Conservation (phyloP, 768 basidiomycete species). For the Mycena polygramma region DNA sequence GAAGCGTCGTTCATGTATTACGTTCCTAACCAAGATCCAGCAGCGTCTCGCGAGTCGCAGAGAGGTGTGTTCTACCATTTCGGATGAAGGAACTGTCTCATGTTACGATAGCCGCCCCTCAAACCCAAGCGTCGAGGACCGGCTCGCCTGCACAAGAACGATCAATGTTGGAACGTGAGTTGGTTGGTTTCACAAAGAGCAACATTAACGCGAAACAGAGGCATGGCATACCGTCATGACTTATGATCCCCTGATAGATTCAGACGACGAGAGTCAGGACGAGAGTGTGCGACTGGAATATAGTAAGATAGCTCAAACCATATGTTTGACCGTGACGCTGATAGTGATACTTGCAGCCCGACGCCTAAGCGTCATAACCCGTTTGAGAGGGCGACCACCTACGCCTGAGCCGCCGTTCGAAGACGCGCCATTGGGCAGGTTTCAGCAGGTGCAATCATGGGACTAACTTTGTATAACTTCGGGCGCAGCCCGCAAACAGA, state of each 20-base stretch:
- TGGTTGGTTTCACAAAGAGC: conserved; percentile 19
- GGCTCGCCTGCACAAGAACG: conserved; percentile 46
- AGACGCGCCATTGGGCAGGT: conserved; percentile 33
- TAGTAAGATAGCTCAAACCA: conserved; percentile 50
- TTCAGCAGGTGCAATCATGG: conserved; percentile 34
- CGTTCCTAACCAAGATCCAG: conserved; percentile 56
- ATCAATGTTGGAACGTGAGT: conserved; percentile 63
- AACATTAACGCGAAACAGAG: conserved; percentile 56
- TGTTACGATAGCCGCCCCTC: conserved; percentile 22
- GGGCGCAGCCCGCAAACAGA: conserved; percentile 35
- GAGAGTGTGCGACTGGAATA: conserved; percentile 76
- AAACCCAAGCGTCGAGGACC: conserved; percentile 19
- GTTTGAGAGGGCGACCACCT: conserved; percentile 64
- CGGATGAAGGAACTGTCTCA: neutral
- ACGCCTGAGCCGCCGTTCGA: conserved; percentile 57
- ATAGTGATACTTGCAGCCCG: conserved; percentile 50
- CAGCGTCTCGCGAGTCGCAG: conserved; percentile 22
- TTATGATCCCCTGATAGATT: conserved; percentile 76
- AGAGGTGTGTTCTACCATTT: conserved; percentile 5
- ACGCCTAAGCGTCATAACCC: conserved; percentile 65
- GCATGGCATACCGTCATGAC: conserved; percentile 78
- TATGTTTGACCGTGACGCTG: conserved; percentile 17
- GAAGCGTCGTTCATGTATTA: conserved; percentile 64
- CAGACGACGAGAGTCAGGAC: conserved; percentile 79
- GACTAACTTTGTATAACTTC: conserved; percentile 32